Conservation (phyloP, 345 rosid genomes). For the Melaleuca alternifolia region DNA sequence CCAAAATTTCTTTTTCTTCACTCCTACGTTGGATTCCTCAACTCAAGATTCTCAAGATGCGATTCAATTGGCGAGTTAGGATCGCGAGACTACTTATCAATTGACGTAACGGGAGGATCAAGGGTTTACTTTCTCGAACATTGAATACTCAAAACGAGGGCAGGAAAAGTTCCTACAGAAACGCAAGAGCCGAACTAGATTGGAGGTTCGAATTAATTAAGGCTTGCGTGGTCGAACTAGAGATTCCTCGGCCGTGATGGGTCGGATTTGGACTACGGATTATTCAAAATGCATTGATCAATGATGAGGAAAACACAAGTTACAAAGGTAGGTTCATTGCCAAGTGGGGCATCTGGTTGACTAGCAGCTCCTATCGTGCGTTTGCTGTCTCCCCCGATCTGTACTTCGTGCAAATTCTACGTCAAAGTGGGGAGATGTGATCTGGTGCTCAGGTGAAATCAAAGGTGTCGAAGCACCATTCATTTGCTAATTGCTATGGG, state of each 20-base stretch:
- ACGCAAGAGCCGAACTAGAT: not conserved
- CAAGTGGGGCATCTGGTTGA: not conserved
- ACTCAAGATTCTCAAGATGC: not conserved
- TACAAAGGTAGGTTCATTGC: not conserved
- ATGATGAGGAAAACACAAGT: not conserved
- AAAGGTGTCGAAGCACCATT: not conserved
- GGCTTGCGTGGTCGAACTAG: not conserved
- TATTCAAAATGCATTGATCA: not conserved
- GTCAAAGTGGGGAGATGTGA: not conserved
- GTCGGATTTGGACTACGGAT: not conserved
- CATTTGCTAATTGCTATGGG: not conserved
- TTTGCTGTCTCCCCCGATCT: not conserved
- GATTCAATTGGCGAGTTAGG: not conserved
- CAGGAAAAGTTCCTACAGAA: not conserved
- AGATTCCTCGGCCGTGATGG: not conserved
- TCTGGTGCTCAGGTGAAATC: not conserved
- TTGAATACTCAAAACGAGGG: not conserved
- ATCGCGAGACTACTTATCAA: not conserved
- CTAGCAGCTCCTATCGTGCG: not conserved
- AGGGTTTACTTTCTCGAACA: not conserved
- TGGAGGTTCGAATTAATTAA: not conserved
- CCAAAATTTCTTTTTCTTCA: too few relatives aligned
- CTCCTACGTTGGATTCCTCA: not conserved
- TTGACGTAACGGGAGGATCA: not conserved
- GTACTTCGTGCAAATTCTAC: not conserved